Conservation (phyloP, 495 filamentous ascomycete species). For the Opeltia flavorubescens region DNA sequence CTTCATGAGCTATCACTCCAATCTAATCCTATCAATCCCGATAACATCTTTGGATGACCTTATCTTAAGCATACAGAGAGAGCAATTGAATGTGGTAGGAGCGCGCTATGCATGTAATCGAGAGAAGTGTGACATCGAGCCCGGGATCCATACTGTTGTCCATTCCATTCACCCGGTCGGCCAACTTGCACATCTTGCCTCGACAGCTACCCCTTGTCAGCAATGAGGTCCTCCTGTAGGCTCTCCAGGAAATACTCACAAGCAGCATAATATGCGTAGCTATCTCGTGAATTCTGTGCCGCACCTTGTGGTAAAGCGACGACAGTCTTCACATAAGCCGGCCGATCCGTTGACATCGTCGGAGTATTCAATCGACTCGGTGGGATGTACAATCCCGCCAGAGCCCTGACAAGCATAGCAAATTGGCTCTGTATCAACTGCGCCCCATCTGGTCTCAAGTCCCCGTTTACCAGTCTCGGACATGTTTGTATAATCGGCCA, state of each 20-base stretch:
- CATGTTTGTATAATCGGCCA: background rate
- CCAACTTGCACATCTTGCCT: background rate
- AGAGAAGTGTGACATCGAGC: too few species aligned
- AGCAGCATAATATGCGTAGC: background rate
- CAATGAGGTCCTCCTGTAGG: background rate
- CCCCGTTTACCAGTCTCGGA: background rate
- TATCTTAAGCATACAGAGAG: too few species aligned
- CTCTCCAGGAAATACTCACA: background rate
- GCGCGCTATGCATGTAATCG: too few species aligned
- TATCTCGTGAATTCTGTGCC: background rate
- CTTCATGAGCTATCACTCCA: too few species aligned
- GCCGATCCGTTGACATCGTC: background rate
- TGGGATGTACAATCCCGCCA: background rate
- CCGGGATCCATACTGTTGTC: too few species aligned
- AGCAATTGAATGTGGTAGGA: too few species aligned
- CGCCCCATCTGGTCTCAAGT: background rate
- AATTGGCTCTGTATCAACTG: background rate
- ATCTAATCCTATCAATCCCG: too few species aligned
- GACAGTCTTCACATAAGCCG: background rate
- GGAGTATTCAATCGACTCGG: background rate
- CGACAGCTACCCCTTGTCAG: background rate
- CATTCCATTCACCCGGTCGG: background rate
- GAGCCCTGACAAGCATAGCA: background rate
- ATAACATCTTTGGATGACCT: too few species aligned
- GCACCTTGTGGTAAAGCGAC: background rate